Evolutionary conservation across 768 basidiomycete species (phyloP), one percentile per base, ranked within the genome.

Genomic region (Imleria badia): DNA sequence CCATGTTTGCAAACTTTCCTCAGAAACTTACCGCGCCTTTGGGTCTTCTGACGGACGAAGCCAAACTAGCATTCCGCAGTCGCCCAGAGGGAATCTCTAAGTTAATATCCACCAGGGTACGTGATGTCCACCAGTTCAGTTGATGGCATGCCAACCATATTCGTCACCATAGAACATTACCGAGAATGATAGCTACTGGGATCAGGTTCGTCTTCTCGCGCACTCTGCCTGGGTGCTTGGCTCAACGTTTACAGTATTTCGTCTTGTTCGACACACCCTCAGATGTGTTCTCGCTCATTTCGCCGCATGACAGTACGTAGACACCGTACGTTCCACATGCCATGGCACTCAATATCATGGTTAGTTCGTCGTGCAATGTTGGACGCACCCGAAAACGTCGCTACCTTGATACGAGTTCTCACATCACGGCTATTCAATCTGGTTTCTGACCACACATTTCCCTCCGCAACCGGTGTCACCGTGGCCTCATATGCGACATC

Each of bases 241-340:
- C 41, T 54, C 23, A 44, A 54, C 38, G 23, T 55, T 39, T 22
- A 15, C 63, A 94, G 91, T 97, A 89, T 66, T 85, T 89, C 59
- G 72, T 81, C 43, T 76, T 97, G 17, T 96, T 96, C 67, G 92
- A 95, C 75, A 89, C 91, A 9, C 82, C 91, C 1, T 90, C 91
- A 0, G 93, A 96, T 61, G 92, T 94, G 35, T 94, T 91, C 72
- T 90, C 94, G 15, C 81, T 96, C 47, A 87, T 95, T 61, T 85
- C 89, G 3, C 83, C 90, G 1, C 84, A 91, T 60, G 92, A 95
- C 66, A 82, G 91, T 94, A 75, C 57, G 88, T 75, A 5, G 31
- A 55, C 42, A 19, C 45, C 29, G 19, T 43, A 45, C 46, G 34
- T 22, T 45, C 48, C 20, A 46, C 55, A n/a, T 30, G 34, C 31